phyloP scores from a whole-genome alignment of 768 basidiomycete species.

The Leccinellum albellum region DNA sequence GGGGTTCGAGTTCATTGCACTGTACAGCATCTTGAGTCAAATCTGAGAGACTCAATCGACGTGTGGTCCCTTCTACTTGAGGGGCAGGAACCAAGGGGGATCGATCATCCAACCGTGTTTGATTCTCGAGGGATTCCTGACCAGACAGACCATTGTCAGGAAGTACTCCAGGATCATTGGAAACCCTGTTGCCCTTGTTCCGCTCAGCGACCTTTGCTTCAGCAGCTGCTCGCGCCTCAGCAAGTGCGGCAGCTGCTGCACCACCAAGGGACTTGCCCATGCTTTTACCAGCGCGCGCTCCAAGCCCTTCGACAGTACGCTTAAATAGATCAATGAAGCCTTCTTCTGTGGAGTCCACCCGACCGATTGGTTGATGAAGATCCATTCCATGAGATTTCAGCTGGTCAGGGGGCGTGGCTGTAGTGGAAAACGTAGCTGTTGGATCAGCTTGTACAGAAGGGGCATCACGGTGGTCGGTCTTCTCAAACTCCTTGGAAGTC shows the following conservation, averaged over 20 bases:
- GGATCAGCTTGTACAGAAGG: conserved; percentile 4
- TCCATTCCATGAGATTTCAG: conserved; percentile 28
- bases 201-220: conserved; percentile 69
- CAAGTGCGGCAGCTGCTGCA: conserved; percentile 51
- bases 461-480: background rate
- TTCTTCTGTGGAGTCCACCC: conserved; percentile 22
- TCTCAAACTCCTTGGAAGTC: conserved; percentile 10
- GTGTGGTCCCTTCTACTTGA: conserved; percentile 17
- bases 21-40: conserved; percentile 42
- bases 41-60: conserved; percentile 58
- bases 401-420: background rate
- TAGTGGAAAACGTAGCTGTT: background rate
- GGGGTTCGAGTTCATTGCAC: conserved; percentile 11
- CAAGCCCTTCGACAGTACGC: conserved; percentile 66
- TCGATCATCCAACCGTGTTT: conserved; percentile 1
- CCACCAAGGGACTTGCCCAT: conserved; percentile 60
- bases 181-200: conserved; percentile 43
- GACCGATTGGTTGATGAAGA: conserved; percentile 10
- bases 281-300: conserved; percentile 54
- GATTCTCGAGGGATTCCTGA: conserved; percentile 1
- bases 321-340: conserved; percentile 66
- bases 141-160: conserved; percentile 11
- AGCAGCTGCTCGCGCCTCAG: conserved; percentile 61
- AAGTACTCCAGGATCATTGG: conserved; percentile 24
- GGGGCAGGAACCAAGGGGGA: background rate